phyloP scores from a whole-genome alignment of 2,329 filamentous ascomycete species.

The Hymenoscyphus infarciens region DNA sequence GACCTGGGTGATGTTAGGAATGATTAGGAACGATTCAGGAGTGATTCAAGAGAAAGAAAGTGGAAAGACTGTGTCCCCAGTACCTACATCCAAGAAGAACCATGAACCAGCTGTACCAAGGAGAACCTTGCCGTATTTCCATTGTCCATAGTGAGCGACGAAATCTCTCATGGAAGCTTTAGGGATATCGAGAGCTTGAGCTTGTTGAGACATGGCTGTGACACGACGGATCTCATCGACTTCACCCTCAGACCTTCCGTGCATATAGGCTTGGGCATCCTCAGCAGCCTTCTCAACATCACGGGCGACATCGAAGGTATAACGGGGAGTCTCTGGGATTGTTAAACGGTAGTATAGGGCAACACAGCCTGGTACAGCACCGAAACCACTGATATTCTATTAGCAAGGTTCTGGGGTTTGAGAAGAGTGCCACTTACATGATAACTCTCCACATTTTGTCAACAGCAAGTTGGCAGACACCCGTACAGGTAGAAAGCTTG shows the following conservation, averaged over 20 bases:
- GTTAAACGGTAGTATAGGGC: slow-evolving; percentile 81
- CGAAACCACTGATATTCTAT: slow-evolving; percentile 72
- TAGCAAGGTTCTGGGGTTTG: no score
- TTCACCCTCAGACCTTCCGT: slow-evolving; percentile 56
- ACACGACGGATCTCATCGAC: slow-evolving; percentile 66
- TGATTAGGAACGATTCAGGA: no score
- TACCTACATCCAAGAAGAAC: slow-evolving; percentile 54
- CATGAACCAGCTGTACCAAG: slow-evolving; percentile 80
- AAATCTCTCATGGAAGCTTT: slow-evolving; percentile 75
- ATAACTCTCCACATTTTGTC: slow-evolving; percentile 85
- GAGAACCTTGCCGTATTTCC: slow-evolving; percentile 68
- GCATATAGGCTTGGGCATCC: slow-evolving; percentile 71
- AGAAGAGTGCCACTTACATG: no score
- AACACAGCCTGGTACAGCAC: slow-evolving; percentile 73
- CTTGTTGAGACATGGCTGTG: slow-evolving; percentile 50
- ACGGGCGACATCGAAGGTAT: slow-evolving; percentile 78
- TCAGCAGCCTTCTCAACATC: slow-evolving; percentile 71
- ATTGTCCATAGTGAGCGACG: slow-evolving; percentile 62
- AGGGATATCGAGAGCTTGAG: slow-evolving; percentile 55
- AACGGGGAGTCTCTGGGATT: slow-evolving; percentile 83
- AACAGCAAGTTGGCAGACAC: slow-evolving; percentile 62
- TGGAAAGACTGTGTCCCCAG: no score
- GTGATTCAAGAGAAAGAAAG: no score
- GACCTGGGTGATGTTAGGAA: slow-evolving; percentile 1
- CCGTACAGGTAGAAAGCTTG: slow-evolving; percentile 54